Base-by-base conservation (phyloP, 129 eudicot species). In the Flaveria sonorensis region DNA sequence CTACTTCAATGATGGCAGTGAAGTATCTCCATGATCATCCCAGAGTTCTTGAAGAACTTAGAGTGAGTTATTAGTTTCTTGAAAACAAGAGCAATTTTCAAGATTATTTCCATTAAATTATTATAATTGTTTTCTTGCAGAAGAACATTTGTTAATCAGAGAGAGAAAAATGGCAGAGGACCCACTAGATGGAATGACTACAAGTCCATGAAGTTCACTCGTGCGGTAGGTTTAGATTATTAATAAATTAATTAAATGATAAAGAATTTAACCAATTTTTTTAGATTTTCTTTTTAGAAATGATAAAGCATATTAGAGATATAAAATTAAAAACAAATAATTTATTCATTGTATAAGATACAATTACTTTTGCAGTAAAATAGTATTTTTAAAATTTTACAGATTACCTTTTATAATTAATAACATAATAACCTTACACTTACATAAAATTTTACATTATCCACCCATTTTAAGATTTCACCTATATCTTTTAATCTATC, bases 1-100 rank as follows among this genome's bases (percentile, higher is more conserved):
- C 99, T 46, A 95, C 99, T 82, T 87, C 99, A 39, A 95, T 95
- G 99, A 92, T 95, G 99, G 97, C 99, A 78, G 87, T 95, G 62
- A 95, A 95, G 84, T 95, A 95, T 84, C 96, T 95, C 8, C 90
- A 95, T 86, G 99, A 95, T 83, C 96, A 95, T 82, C 99, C 97
- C 47, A 81, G 84, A 68, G 99, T 84, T 76, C 96, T 95, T 83
- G 86, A 91, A 80, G 96, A 95, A 69, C 88, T 95, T 42, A 95
- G 94, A 82, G 99, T 95, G 79, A 86, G 97, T 85, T 59, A 14
- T 16, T 74, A 0, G 48, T 60, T 15, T 40, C 57, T 63, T 62
- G 39, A 10, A 79, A 48, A 28, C 50, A 45, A 45, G 11, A 45
- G 13, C 50, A 45, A 45, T 1, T 45, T 45, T 45, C 50, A 45